A percentile compares a stretch with the other conserved stretches of the same genome.
Evolutionary conservation across 352 stramenopile species (phyloP).

Genomic region (Globisporangium irregulare): DNA sequence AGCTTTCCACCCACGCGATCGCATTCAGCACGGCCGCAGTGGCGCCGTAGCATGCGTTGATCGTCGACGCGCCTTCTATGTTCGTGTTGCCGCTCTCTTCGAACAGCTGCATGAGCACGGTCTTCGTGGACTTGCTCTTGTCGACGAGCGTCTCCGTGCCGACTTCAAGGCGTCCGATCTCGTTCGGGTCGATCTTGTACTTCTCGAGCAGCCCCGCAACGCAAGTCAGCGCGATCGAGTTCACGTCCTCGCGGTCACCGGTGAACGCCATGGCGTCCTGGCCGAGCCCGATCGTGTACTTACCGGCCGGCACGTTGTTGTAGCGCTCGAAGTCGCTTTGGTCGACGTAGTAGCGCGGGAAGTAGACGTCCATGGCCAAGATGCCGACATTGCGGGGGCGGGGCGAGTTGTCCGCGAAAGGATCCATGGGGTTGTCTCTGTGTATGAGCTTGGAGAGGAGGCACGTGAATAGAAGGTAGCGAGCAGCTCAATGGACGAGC

Average conservation of each 20-base stretch:
- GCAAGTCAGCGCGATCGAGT: slow-evolving; percentile 62
- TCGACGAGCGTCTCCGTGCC: slow-evolving; percentile 96
- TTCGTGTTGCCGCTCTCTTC: slow-evolving; percentile 46
- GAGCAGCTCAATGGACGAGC: neutral
- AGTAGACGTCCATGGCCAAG: slow-evolving; percentile 96
- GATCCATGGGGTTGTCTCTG: slow-evolving; percentile 7
- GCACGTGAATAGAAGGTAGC: neutral
- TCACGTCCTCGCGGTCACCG: slow-evolving; percentile 71
- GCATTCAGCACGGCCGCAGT: slow-evolving; percentile 97
- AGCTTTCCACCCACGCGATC: slow-evolving; percentile 94
- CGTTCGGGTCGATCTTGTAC: slow-evolving; percentile 42
- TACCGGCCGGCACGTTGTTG: slow-evolving; percentile 74
- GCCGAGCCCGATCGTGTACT: slow-evolving; percentile 68
- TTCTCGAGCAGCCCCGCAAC: slow-evolving; percentile 55
- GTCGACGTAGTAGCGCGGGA: slow-evolving; percentile 90
- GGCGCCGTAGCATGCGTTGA: slow-evolving; percentile 98
- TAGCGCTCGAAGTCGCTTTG: slow-evolving; percentile 94
- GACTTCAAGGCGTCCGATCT: slow-evolving; percentile 95
- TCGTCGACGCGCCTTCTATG: slow-evolving; percentile 87
- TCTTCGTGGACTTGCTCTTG: slow-evolving; percentile 87
- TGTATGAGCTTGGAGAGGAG: neutral
- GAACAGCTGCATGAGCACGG: slow-evolving; percentile 77
- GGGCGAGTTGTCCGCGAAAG: slow-evolving; percentile 10
- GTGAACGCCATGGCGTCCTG: slow-evolving; percentile 66
- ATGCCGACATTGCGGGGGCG: slow-evolving; percentile 91